These are phyloP conservation scores for Chrysoporthe deuterocubensis DNA, from an alignment of 2,329 filamentous ascomycete genomes.

Conservation along the genomic window DNA sequence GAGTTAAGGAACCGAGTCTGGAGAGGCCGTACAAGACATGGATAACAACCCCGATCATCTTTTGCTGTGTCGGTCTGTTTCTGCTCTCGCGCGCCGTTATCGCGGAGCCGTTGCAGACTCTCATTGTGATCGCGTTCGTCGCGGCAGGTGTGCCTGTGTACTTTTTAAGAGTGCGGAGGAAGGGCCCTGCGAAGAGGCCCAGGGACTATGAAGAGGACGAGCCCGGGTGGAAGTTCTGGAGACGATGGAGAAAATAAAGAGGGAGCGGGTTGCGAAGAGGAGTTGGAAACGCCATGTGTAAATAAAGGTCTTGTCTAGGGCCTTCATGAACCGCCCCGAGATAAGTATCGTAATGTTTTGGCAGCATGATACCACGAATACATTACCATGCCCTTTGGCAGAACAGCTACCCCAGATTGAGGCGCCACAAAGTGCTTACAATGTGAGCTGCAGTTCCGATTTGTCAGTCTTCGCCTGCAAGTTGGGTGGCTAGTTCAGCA, in stretches of 20 bases:
- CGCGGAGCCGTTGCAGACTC: conserved; percentile 85
- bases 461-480: background rate
- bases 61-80: conserved; percentile 96
- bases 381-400: background rate
- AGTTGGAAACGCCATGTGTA: background rate
- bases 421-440: background rate
- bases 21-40: conserved; percentile 93
- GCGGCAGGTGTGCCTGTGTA: conserved; percentile 84
- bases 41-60: conserved; percentile 96
- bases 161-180: conserved; percentile 79
- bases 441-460: background rate
- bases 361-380: conserved; percentile 21
- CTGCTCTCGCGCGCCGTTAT: conserved; percentile 87
- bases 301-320: background rate
- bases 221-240: conserved; percentile 67
- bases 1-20: conserved; percentile 83
- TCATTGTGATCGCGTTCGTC: conserved; percentile 86
- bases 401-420: background rate
- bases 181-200: conserved; percentile 54
- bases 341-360: conserved; percentile 15
- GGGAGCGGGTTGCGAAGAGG: background rate
- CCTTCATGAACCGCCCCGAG: background rate
- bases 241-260: conserved; percentile 38
- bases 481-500: background rate
- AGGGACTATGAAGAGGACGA: conserved; percentile 38